Evolutionary conservation across 164 flowering plant species (phyloP), one percentile per base, ranked within the genome.

Genomic region (Vitis labrusca): DNA sequence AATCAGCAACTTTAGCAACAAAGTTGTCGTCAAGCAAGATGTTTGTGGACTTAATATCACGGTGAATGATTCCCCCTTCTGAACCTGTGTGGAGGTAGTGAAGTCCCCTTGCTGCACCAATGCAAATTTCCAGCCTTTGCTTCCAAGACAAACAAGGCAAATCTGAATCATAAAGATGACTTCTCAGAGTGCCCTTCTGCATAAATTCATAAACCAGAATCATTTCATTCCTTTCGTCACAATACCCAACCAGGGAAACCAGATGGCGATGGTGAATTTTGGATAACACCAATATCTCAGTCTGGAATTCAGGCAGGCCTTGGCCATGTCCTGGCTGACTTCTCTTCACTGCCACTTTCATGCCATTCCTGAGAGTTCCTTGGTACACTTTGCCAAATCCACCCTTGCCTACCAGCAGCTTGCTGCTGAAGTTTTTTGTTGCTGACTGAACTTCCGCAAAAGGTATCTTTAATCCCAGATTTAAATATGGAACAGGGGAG

Each of bases 191-290:
- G 5, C 80, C 80, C 0, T 73, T 73, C 17, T 77, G 74, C 80
- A 77, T 77, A 68, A 59, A 77, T 52, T 77, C 80, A 52, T 77
- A 76, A 50, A 73, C 79, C 14, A 77, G 66, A 10, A 77, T 77
- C 79, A 77, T 77, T 27, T 77, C 76, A 17, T 10, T 29, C 54
- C 59, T 73, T 56, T 77, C 76, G 23, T 77, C 76, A 61, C 79
- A 77, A n/a, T 69, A 73, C 10, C 79, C 74, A 56, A 76, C 66
- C 23, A 76, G 58, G 57, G 75, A 66, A 10, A 77, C 76, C 30
- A 77, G 73, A 65, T 72, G 52, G 17, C 76, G 73, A 52, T 73
- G 79, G 14, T 64, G 70, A 44, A 73, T 77, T 11, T 65, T 63
- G 5, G 73, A 77, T 13, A 73, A 54, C 13, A 77, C 56, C 48